Evolutionary conservation across 768 basidiomycete genomes (phyloP).

Genomic region (Phaeotremella fagi): DNA sequence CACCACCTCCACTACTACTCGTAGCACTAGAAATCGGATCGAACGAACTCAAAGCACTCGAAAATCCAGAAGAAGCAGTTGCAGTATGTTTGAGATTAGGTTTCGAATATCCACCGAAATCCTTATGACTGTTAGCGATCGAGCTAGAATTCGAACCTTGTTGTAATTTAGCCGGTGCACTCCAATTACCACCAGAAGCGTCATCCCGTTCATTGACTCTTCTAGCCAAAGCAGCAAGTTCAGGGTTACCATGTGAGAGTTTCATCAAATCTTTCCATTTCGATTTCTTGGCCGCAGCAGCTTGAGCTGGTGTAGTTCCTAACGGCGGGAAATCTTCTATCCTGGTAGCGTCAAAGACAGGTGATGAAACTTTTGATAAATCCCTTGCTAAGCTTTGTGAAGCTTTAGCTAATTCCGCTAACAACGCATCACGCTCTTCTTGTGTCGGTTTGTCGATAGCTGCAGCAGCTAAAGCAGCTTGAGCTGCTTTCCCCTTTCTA

Average conservation of each 20-base stretch:
- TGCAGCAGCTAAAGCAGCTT: conserved; percentile 43
- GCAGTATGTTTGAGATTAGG: conserved; percentile 17
- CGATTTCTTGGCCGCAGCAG: conserved; percentile 66
- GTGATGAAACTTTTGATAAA: conserved; percentile 51
- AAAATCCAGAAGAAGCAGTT: conserved; percentile 6
- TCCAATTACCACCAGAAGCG: conserved; percentile 52
- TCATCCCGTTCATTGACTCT: conserved; percentile 43
- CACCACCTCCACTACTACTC: conserved; percentile 13
- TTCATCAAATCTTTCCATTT: conserved; percentile 78
- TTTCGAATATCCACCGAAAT: conserved; percentile 51
- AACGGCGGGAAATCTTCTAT: conserved; percentile 51
- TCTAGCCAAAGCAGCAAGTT: conserved; percentile 42
- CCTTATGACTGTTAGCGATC: conserved; percentile 45
- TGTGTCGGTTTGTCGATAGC: conserved; percentile 54
- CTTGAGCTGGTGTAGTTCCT: conserved; percentile 37
- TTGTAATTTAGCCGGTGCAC: conserved; percentile 75
- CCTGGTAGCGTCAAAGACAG: conserved; percentile 16
- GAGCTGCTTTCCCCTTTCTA: conserved; percentile 69
- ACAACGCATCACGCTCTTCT: conserved; percentile 42
- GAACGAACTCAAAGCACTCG: conserved; percentile 23
- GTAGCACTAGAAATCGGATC: conserved; percentile 29
- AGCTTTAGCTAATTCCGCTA: conserved; percentile 68
- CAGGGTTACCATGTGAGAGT: conserved; percentile 35
- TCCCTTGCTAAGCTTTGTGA: conserved; percentile 79
- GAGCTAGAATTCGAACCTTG: conserved; percentile 57